Evolutionary conservation across 2,329 filamentous ascomycete genomes (phyloP).

Genomic region (Calonectria pseudoreteaudii): DNA sequence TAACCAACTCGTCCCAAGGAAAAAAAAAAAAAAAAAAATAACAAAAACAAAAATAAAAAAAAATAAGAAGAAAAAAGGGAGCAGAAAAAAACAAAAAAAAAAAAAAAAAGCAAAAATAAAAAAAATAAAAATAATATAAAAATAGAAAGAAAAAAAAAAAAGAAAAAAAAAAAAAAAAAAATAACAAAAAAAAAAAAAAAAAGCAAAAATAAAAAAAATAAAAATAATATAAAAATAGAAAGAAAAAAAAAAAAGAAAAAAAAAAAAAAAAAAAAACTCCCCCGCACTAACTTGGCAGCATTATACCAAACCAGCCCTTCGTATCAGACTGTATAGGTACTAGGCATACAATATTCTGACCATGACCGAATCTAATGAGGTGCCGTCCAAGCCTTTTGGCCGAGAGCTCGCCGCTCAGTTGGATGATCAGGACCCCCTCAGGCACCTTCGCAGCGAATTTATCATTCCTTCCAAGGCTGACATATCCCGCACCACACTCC

Average conservation of each 20-base stretch:
- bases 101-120: too few relatives aligned
- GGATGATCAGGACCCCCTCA: constrained; percentile 67
- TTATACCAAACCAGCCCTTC: constrained; percentile 17
- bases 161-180: too few relatives aligned
- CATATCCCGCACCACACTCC: constrained; percentile 44
- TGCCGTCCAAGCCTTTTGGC: constrained; percentile 19
- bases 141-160: too few relatives aligned
- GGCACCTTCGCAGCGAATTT: constrained; percentile 72
- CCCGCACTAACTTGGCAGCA: neutral
- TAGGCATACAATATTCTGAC: constrained; percentile 2
- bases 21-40: constrained; percentile 1
- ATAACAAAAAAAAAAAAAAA: too few relatives aligned
- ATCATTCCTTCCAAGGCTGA: constrained; percentile 69
- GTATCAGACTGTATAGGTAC: constrained; percentile 4
- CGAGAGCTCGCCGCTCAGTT: constrained; percentile 47
- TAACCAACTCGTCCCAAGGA: neutral
- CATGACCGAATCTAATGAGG: constrained; percentile 30
- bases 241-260: too few relatives aligned
- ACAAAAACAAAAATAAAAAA: too few relatives aligned
- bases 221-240: too few relatives aligned
- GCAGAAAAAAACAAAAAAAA: too few relatives aligned
- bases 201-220: too few relatives aligned
- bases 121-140: too few relatives aligned
- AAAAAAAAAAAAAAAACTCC: constrained; percentile 1
- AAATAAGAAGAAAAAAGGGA: too few relatives aligned